Evolutionary conservation across 345 rosid species (phyloP), one percentile per base, ranked within the genome.

Genomic region (Gossypium stocksii): DNA sequence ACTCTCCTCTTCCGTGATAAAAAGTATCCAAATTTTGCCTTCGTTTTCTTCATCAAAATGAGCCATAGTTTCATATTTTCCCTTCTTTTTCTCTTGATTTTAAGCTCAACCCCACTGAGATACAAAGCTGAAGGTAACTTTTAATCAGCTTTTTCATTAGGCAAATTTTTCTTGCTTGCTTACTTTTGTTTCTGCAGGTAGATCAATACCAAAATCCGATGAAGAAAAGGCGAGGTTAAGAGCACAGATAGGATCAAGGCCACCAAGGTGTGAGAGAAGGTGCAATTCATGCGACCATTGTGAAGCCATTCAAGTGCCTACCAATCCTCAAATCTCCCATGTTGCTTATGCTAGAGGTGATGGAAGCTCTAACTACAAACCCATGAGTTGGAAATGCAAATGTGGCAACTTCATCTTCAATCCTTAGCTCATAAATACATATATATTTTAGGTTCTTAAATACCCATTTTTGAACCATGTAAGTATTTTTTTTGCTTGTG

Each of bases 341-440:
- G 62, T 77, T 78, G 87, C 81, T n/a, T 81, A 87, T 79, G 87
- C 73, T 20, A 89, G 89, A 82, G 87, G 93, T 53, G 97, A 89
- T 22, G 90, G 76, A 44, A 72, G 45, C 83, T 79, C 98, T 53
- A 87, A 60, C 71, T 93, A 93, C 82, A 91, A 90, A 83, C 96
- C 98, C 27, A 84, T 93, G 91, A 93, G 93, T 75, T 91, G 98
- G 98, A 93, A 93, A 79, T 91, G 97, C 90, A 93, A 90, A 83
- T 93, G 98, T 15, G 97, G 98, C 34, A 84, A 90, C 73, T 78
- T 91, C 80, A 94, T 94, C 79, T 92, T 88, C 81, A 85, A 94
- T 54, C 98, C 98, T 57, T 93, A 80, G 88, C 17, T 17, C 5
- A 70, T 17, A 49, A 16, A 12, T 25, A 16, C 4, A 44, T 7